phyloP scores from a whole-genome alignment of 2,329 filamentous ascomycete genomes.

The Trichoderma guizhouense region DNA sequence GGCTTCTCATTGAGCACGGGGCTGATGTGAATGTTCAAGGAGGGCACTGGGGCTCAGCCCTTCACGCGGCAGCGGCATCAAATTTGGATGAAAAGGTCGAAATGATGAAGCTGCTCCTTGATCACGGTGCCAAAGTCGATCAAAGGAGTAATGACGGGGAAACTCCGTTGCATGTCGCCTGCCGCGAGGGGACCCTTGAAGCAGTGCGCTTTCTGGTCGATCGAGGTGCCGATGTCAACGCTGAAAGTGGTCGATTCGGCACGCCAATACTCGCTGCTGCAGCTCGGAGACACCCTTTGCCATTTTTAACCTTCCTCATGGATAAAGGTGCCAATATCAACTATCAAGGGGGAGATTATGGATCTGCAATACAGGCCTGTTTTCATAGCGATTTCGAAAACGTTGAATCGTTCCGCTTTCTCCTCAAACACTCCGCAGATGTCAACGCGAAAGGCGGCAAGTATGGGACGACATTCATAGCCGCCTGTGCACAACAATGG shows the following conservation, averaged over 20 bases:
- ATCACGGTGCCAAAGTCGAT: neutral
- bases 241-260: neutral
- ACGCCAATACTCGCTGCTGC: neutral
- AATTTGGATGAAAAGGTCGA: no score
- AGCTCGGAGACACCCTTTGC: neutral
- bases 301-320: neutral
- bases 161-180: neutral
- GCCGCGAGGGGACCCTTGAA: neutral
- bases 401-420: neutral
- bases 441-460: neutral
- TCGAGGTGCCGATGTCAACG: neutral
- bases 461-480: neutral
- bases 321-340: neutral
- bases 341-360: neutral
- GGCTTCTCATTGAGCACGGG: neutral
- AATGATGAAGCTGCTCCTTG: neutral
- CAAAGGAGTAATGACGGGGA: neutral
- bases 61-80: neutral
- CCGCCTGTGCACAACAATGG: neutral
- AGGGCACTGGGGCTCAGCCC: neutral
- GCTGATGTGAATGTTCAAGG: neutral
- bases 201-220: neutral
- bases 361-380: neutral
- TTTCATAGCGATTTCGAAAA: fast-evolving
- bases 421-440: neutral